Conservation (phyloP, 495 filamentous ascomycete species). For the Penicillium mononematosum region DNA sequence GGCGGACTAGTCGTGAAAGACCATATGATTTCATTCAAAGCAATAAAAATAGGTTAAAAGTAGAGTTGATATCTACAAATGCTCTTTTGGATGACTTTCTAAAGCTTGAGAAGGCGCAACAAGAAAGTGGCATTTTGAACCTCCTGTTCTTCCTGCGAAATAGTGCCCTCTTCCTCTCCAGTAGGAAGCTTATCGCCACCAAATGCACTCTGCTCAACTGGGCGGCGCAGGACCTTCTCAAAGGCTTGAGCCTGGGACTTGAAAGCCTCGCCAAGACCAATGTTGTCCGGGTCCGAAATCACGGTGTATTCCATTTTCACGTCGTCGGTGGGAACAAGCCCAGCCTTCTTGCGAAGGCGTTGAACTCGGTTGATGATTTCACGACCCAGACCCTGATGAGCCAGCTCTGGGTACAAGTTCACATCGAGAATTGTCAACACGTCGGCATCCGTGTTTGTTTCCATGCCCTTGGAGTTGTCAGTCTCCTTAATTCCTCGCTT, state of each 20-base stretch:
- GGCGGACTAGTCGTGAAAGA: background rate
- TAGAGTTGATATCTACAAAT: slow-evolving; percentile 18
- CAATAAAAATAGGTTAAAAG: background rate
- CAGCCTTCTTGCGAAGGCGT: slow-evolving; percentile 76
- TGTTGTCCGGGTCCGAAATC: slow-evolving; percentile 70
- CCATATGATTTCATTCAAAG: slow-evolving; percentile 16
- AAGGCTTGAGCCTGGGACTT: slow-evolving; percentile 64
- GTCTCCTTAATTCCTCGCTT: slow-evolving; percentile 73
- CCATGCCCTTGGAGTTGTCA: slow-evolving; percentile 64
- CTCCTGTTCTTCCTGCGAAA: slow-evolving; percentile 85
- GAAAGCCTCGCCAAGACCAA: slow-evolving; percentile 74
- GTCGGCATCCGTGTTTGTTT: slow-evolving; percentile 82
- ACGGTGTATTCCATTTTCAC: slow-evolving; percentile 82
- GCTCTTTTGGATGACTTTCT: slow-evolving; percentile 21
- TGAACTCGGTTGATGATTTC: slow-evolving; percentile 86
- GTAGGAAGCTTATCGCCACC: slow-evolving; percentile 61
- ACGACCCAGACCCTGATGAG: slow-evolving; percentile 71
- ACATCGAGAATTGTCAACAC: slow-evolving; percentile 80
- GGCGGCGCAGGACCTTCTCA: slow-evolving; percentile 76
- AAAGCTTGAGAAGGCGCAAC: slow-evolving; percentile 77
- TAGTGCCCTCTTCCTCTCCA: slow-evolving; percentile 58
- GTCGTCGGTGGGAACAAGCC: slow-evolving; percentile 77
- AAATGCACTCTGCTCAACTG: slow-evolving; percentile 69
- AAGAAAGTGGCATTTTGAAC: slow-evolving; percentile 84
- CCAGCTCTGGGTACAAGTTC: slow-evolving; percentile 68